Percentiles rank a stretch among this genome's conserved stretches.
These are phyloP conservation scores for Sanghuangporus baumii DNA, from an alignment of 1,284 basidiomycete species.

Conservation along the genomic window DNA sequence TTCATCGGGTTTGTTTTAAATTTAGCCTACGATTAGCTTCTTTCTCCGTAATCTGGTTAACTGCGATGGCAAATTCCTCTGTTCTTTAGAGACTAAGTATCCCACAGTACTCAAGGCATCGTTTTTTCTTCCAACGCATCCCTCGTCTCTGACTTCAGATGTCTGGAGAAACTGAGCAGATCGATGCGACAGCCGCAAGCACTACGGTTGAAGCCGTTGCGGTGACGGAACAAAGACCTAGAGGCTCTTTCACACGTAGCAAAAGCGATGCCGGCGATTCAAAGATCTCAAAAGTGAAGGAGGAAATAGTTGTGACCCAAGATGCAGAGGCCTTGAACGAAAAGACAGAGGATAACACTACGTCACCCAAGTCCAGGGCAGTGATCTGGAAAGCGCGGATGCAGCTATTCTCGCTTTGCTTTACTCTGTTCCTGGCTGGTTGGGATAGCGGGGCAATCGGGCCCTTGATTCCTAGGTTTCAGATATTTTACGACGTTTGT, in stretches of 20 bases:
- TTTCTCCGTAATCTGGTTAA: background rate
- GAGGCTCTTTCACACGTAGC: background rate
- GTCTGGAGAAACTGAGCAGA: background rate
- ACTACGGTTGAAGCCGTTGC: background rate
- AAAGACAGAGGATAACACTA: background rate
- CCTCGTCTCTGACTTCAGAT: background rate
- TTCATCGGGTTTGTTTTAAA: too few species aligned
- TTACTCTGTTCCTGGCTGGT: conserved; percentile 16
- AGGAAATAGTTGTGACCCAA: background rate
- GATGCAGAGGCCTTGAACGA: background rate
- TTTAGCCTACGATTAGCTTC: background rate
- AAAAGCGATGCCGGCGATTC: background rate
- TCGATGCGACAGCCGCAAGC: background rate
- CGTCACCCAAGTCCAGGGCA: background rate
- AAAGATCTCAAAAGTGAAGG: background rate
- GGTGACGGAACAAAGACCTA: background rate
- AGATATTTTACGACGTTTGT: conserved; percentile 14
- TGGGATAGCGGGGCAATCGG: conserved; percentile 17
- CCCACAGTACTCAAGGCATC: background rate
- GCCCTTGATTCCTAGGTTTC: conserved; percentile 14
- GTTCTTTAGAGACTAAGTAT: background rate
- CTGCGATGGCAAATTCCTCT: background rate
- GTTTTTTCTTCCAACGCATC: background rate
- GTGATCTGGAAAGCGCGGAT: conserved; percentile 11
- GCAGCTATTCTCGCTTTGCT: conserved; percentile 14